Evolutionary conservation across 2,329 filamentous ascomycete species (phyloP), one percentile per base, ranked within the genome.

Genomic region (Ceratocystis papillata): DNA sequence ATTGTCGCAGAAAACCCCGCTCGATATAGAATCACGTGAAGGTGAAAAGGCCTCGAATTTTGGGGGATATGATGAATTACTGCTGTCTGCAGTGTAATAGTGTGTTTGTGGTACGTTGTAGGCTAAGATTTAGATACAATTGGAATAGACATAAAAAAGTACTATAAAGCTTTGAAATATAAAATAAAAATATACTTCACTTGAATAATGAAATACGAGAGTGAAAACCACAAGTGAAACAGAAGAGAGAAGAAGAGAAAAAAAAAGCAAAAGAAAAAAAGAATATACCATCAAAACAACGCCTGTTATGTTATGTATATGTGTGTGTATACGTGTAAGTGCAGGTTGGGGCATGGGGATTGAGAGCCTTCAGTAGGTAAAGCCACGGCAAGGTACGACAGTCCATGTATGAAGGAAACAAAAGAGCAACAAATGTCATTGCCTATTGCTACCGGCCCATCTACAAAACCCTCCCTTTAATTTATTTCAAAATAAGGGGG

Each of bases 351-450:
- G 22, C 25, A 30, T 57, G 53, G 28, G 37, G 37, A 41, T 30
- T 30, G 22, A 8, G 33, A 57, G 53, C 22, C 53, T 57, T 57
- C 46, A 50, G 5, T 20, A 41, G 5, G 37, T 10, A 41, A 41
- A 41, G 37, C 10, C 37, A 41, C 10, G 37, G 37, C 37, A 25
- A 50, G 46, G 46, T 22, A n/a, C 46, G 8, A 50, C n/a, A 25
- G 17, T 50, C 20, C 46, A 50, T 33, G 37, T 37, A 28, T 41
- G 15, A 45, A 12, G 68, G 68, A 68, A 69, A 69, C 69, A 65
- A 45, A 71, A 71, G 68, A 67, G 65, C 69, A 67, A 68, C 68
- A 66, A 67, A 41, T 65, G 62, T 57, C 57, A 69, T 41, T 41
- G 37, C 12, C 37, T 12, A 12, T 41, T 41, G 10, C 37, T 41